These are phyloP conservation scores for Heliamphora pulchella DNA, from an alignment of 179 eudicot species.

Conservation along the genomic window DNA sequence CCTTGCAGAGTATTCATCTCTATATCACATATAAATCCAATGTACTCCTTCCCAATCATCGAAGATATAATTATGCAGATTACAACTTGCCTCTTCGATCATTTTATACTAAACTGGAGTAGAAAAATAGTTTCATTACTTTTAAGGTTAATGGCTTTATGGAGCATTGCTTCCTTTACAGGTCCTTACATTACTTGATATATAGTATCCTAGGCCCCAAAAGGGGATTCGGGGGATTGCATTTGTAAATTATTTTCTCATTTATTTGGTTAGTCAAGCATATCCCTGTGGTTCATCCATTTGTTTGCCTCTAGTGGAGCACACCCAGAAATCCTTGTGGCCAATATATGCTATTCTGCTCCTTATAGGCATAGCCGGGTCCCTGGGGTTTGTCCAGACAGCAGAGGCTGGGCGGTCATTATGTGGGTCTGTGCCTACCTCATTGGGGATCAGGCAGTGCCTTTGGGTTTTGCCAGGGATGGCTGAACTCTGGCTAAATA, in stretches of 20 bases:
- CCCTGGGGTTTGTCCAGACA: no score
- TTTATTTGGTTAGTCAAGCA: background rate
- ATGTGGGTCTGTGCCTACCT: background rate
- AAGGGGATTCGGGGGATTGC: background rate
- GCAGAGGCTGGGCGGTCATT: no score
- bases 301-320: no score
- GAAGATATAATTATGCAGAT: background rate
- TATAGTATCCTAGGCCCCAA: no score
- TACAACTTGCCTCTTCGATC: background rate
- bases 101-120: background rate
- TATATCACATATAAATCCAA: background rate
- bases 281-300: background rate
- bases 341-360: no score
- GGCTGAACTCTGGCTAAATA: background rate
- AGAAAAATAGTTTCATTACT: background rate
- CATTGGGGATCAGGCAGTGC: background rate
- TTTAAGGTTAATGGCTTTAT: background rate
- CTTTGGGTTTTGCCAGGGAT: background rate
- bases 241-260: background rate
- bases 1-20: background rate
- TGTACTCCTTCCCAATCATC: background rate
- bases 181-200: background rate
- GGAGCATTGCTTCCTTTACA: background rate
- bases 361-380: no score
- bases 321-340: no score